phyloP scores from a whole-genome alignment of 1,284 basidiomycete species.

The Ceratobasidium sp. region DNA sequence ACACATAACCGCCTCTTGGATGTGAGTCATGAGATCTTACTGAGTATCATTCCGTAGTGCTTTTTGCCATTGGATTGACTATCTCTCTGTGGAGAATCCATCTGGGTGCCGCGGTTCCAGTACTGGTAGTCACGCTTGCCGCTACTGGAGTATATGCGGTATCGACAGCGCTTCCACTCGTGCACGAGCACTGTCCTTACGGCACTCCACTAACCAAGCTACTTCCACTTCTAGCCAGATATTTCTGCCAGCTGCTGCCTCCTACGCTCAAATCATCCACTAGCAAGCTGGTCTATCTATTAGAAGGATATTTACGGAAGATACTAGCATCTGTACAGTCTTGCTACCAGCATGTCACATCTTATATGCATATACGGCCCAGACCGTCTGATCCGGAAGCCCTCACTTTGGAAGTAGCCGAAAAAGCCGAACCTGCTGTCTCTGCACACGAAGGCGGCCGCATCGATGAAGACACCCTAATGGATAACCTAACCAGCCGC shows the following conservation, averaged over 20 bases:
- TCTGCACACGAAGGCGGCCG: neutral
- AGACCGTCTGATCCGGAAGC: neutral
- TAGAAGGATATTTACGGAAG: neutral
- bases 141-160: neutral
- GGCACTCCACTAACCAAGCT: neutral
- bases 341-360: no score
- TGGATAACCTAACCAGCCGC: neutral
- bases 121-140: neutral
- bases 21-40: no score
- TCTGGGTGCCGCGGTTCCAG: slow-evolving; percentile 5
- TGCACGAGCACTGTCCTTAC: slow-evolving; percentile 1
- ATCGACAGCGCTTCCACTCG: neutral
- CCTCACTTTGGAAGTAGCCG: neutral
- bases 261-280: neutral
- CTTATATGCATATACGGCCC: neutral
- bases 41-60: neutral
- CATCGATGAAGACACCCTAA: neutral
- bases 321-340: neutral
- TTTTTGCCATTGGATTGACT: slow-evolving; percentile 9
- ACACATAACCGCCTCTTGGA: no score
- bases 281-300: neutral
- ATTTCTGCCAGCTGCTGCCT: neutral
- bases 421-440: neutral
- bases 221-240: neutral
- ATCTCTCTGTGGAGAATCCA: slow-evolving; percentile 15